A percentile compares a stretch with the other conserved stretches of the same genome.
phyloP scores from a whole-genome alignment of 352 stramenopile species.

The Globisporangium solare region DNA sequence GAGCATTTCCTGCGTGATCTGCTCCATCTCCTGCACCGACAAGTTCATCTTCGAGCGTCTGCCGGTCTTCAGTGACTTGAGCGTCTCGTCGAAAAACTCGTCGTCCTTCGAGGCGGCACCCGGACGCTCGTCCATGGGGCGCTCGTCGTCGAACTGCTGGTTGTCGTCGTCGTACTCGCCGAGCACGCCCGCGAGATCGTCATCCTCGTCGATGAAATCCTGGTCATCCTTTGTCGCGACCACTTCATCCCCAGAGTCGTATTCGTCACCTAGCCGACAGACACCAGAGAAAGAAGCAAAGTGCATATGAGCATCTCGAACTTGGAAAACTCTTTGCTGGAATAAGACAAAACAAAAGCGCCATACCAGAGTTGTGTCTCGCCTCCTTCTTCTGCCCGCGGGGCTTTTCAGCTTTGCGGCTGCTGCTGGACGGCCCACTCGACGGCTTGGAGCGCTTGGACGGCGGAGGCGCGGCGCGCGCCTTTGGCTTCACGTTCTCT shows the following conservation, averaged over 20 bases:
- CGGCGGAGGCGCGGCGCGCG: conserved; percentile 31
- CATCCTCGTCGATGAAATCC: conserved; percentile 85
- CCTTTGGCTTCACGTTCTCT: conserved; percentile 45
- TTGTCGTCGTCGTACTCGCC: conserved; percentile 75
- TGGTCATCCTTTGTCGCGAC: conserved; percentile 76
- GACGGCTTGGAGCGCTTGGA: conserved; percentile 43
- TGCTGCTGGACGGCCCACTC: conserved; percentile 2
- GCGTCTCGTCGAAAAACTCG: conserved; percentile 75
- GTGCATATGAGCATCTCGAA: background rate
- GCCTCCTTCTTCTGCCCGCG: conserved; percentile 8
- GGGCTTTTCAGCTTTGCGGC: conserved; percentile 11
- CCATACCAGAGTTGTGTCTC: conserved; percentile 16
- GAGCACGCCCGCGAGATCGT: conserved; percentile 79
- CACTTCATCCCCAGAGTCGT: conserved; percentile 81
- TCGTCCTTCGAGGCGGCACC: conserved; percentile 28
- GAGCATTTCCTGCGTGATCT: conserved; percentile 83
- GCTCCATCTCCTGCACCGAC: conserved; percentile 82
- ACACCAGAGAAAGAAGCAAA: background rate
- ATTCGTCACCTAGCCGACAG: conserved; percentile 48
- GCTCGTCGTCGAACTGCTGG: conserved; percentile 80
- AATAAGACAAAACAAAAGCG: background rate
- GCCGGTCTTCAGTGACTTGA: conserved; percentile 84
- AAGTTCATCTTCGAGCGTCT: conserved; percentile 74
- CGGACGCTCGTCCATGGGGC: conserved; percentile 45
- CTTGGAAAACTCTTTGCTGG: background rate